phyloP scores from a whole-genome alignment of 1,139 yeast species.

The Candida anutae region DNA sequence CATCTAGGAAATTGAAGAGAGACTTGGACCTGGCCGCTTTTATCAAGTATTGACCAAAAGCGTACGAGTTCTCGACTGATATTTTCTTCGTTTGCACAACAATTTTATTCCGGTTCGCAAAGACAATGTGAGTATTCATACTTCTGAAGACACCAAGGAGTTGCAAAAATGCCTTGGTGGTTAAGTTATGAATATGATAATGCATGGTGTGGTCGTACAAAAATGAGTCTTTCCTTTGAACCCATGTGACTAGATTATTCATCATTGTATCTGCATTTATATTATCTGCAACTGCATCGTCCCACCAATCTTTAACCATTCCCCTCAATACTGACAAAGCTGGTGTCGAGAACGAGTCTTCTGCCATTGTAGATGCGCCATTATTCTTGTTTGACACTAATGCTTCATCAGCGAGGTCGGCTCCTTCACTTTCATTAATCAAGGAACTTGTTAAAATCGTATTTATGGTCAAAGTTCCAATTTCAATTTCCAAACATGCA shows the following conservation, averaged over 20 bases:
- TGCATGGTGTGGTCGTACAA: constrained; percentile 74
- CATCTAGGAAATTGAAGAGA: constrained; percentile 72
- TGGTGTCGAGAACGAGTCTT: constrained; percentile 72
- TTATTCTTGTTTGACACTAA: constrained; percentile 32
- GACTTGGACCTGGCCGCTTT: constrained; percentile 78
- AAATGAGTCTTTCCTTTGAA: constrained; percentile 63
- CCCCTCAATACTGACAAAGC: constrained; percentile 64
- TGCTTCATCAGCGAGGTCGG: constrained; percentile 59
- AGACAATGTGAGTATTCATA: constrained; percentile 71
- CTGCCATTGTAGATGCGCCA: constrained; percentile 53
- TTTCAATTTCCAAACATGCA: constrained; percentile 71
- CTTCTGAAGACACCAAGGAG: constrained; percentile 72
- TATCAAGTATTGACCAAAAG: constrained; percentile 83
- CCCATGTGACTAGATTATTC: constrained; percentile 82
- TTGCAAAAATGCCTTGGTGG: constrained; percentile 78
- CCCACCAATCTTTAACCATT: constrained; percentile 92
- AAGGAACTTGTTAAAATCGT: constrained; percentile 80
- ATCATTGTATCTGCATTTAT: constrained; percentile 79
- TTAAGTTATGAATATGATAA: constrained; percentile 80
- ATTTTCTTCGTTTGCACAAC: constrained; percentile 68
- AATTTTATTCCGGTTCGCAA: constrained; percentile 73
- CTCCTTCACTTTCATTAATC: constrained; percentile 85
- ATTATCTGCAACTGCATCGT: constrained; percentile 66
- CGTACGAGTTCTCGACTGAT: constrained; percentile 82
- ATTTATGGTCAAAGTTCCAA: constrained; percentile 75